Evolutionary conservation across 768 basidiomycete species (phyloP).

Genomic region (Mycena latifolia): DNA sequence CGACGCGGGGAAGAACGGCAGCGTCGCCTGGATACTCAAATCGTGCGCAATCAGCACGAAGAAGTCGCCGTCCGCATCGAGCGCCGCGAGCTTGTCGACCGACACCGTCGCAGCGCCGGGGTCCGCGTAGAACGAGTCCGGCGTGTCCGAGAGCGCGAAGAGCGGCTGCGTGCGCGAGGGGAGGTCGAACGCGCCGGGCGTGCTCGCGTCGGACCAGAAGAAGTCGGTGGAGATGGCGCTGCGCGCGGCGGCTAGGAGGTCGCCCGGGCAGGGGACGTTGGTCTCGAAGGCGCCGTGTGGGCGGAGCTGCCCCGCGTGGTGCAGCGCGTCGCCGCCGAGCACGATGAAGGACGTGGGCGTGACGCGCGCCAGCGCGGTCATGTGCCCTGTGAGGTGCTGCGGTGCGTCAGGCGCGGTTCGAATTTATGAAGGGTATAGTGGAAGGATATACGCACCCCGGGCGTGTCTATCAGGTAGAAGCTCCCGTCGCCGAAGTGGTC

Average conservation of each 20-base stretch:
- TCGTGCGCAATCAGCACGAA: conserved; percentile 34
- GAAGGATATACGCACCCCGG: conserved; percentile 24
- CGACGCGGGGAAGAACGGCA: conserved; percentile 31
- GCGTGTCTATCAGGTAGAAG: conserved; percentile 31
- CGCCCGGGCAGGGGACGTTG: conserved; percentile 31
- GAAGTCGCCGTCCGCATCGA: conserved; percentile 35
- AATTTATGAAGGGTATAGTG: not conserved
- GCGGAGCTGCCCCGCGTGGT: conserved; percentile 35
- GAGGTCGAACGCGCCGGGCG: conserved; percentile 25
- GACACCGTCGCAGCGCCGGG: conserved; percentile 23
- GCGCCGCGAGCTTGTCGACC: too few species aligned
- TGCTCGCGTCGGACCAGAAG: conserved; percentile 21
- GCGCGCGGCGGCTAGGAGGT: conserved; percentile 22
- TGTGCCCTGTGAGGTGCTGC: conserved; percentile 34
- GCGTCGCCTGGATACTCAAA: conserved; percentile 9
- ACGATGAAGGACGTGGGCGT: conserved; percentile 32
- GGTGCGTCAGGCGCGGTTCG: not conserved
- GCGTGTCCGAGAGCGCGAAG: conserved; percentile 22
- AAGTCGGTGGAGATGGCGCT: conserved; percentile 25
- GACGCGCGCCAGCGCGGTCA: conserved; percentile 33
- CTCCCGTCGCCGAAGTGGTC: too few species aligned
- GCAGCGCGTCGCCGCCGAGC: conserved; percentile 35
- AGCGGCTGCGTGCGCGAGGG: conserved; percentile 27
- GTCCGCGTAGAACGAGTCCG: conserved; percentile 30
- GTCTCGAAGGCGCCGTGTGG: conserved; percentile 22